Base-by-base conservation (phyloP, 2,329 filamentous ascomycete genomes). In the Claviceps quebecensis region DNA sequence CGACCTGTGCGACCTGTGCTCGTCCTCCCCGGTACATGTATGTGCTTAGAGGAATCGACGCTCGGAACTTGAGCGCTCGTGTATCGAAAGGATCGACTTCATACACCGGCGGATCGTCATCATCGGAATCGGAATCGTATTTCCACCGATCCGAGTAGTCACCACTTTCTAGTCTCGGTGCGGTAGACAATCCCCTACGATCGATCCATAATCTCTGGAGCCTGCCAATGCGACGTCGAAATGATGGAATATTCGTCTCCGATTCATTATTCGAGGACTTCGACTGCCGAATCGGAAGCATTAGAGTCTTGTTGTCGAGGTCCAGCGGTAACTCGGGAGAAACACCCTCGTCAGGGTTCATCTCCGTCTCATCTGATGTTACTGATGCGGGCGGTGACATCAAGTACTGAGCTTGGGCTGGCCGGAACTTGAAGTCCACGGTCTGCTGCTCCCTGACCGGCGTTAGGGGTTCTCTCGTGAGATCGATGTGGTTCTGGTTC, bases 401-500 rank as follows among this genome's bases (percentile, higher is more conserved):
- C 54, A 82, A 67, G 63, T 84, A 85, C 62, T 86, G 81, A 44
- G 83, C 82, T 62, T 83, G 86, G 47, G 80, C 86, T 46, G 81
- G 78, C 56, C 84, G 78, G 72, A 87, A 90, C 56, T 78, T 77
- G 53, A 75, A 68, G 56, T 83, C 76, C 58, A 73, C 72, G 43
- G 70, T 73, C 57, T 78, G 74, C 57, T 78, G 74, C 53, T 87
- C 84, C 61, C 80, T 74, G 44, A 87, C 80, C 22, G 89, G 89
- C 48, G 86, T 87, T 57, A 97, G 77, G 48, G 91, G 89, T 57
- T 84, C 83, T 70, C 84, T 82, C 55, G 91, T 96, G 64, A 89
- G 77, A 70, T 97, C 90, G 60, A 94, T 79, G 72, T 87, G 89
- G 62, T 87, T 85, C 60, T 86, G 77, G 68, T 96, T 96, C 89